Base-by-base conservation (phyloP, 2,329 filamentous ascomycete species). In the Botrytis squamosa region DNA sequence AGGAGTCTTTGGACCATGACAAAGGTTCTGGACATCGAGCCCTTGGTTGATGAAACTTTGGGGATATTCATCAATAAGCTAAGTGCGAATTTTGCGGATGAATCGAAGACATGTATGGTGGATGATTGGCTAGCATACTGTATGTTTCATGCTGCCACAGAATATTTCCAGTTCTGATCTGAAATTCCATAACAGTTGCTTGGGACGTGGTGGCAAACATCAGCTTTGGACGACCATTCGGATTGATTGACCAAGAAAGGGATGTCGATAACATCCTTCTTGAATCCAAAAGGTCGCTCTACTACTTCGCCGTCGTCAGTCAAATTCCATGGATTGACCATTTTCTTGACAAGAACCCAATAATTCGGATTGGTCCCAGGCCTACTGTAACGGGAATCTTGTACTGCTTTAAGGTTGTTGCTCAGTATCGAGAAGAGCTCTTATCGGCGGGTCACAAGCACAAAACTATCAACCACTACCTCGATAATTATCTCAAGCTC, bases 61-160 rank as follows among this genome's bases (percentile, higher is more conserved):
- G 18, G 42, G 12, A 29, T 16, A 12, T 44, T 65, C 25, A 42
- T 42, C 29, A 18, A 25, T 20, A 65, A 71, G 20, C 36, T 71
- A 38, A 42, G 25, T 22, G 46, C 25, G 1, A 64, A 42, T n/a
- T 55, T 71, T 46, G 59, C 46, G 10, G 33, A 65, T 44, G 10
- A 12, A 64, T 42, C 46, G 29, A 38, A 49, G 8, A 33, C 18
- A 22, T 65, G 60, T 14, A 64, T 55, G 44, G 63, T 65, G 44
- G 60, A 71, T 40, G 60, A 71, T 14, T 71, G 60, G 70, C 46
- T 71, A n/a, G 70, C 36, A 8, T 71, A 55, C 12, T 44, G 70
- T 65, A 36, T 25, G 16, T 33, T 40, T 29, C 42, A 14, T 52
- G 38, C 18, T 12, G 20, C 49, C 22, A n/a, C n/a, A 38, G n/a